These are phyloP conservation scores for Trichoderma sp. DNA, from an alignment of 2,329 filamentous ascomycete genomes.

Conservation along the genomic window DNA sequence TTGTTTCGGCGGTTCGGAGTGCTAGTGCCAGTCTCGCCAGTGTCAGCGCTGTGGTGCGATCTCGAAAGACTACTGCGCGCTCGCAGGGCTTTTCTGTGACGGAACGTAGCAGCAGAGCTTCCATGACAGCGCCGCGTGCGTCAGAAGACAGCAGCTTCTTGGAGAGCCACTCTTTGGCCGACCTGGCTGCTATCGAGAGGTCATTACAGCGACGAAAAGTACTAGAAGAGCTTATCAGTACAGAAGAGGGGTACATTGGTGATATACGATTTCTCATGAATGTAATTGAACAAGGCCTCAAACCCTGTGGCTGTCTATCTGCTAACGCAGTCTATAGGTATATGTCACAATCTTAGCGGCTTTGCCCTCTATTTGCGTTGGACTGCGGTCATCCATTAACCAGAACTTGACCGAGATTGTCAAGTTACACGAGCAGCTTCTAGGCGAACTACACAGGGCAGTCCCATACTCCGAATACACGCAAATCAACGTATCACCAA, in stretches of 20 bases:
- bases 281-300: slow-evolving; percentile 50
- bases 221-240: slow-evolving; percentile 80
- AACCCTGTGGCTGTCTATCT: slow-evolving; percentile 1
- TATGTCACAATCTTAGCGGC: slow-evolving; percentile 75
- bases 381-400: slow-evolving; percentile 72
- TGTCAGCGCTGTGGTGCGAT: slow-evolving; percentile 66
- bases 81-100: slow-evolving; percentile 60
- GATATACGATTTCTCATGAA: slow-evolving; percentile 86
- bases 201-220: slow-evolving; percentile 75
- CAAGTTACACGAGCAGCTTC: slow-evolving; percentile 78
- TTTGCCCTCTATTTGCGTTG: slow-evolving; percentile 64
- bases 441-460: slow-evolving; percentile 70
- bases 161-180: slow-evolving; percentile 56
- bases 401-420: slow-evolving; percentile 78
- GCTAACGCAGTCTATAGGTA: slow-evolving; percentile 51
- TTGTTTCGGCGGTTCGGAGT: slow-evolving; percentile 79
- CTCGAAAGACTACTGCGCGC: slow-evolving; percentile 53
- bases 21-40: slow-evolving; percentile 77
- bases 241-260: slow-evolving; percentile 85
- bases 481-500: slow-evolving; percentile 38
- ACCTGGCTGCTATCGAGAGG: slow-evolving; percentile 70
- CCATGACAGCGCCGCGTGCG: slow-evolving; percentile 59
- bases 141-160: slow-evolving; percentile 66
- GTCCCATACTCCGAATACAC: slow-evolving; percentile 69
- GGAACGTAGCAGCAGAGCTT: slow-evolving; percentile 64